Percentiles rank a stretch among this genome's conserved stretches.
These are phyloP conservation scores for Funneliformis mosseae DNA, from an alignment of 192 early-diverging fungal genomes.

Conservation along the genomic window DNA sequence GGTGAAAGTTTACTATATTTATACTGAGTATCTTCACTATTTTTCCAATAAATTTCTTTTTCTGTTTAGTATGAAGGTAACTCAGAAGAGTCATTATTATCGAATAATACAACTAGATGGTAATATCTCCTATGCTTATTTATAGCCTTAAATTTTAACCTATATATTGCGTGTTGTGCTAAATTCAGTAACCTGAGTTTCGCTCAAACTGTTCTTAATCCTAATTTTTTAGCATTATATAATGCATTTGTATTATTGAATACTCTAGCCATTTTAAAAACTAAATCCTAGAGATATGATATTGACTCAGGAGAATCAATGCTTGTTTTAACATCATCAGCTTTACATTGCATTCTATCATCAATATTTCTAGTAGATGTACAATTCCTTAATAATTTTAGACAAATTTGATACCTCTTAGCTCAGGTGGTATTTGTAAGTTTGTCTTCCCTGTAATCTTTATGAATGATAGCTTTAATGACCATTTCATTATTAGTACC, in stretches of 20 bases:
- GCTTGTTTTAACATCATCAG: neutral
- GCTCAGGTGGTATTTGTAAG: too few species aligned
- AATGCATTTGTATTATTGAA: too few species aligned
- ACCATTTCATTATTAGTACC: too few species aligned
- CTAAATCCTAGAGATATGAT: too few species aligned
- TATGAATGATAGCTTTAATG: too few species aligned
- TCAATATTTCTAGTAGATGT: too few species aligned
- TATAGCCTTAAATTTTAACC: slow-evolving; percentile 20
- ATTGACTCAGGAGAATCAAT: neutral
- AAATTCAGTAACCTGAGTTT: slow-evolving; percentile 24
- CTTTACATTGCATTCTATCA: neutral
- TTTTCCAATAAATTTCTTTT: neutral
- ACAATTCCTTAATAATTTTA: too few species aligned
- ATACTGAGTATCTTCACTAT: neutral
- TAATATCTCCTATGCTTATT: neutral
- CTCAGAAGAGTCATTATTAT: neutral
- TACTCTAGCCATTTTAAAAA: too few species aligned
- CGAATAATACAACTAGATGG: neutral
- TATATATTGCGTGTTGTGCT: neutral
- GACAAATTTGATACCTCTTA: too few species aligned
- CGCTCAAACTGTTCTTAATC: neutral
- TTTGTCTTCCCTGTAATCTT: too few species aligned
- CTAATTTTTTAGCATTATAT: too few species aligned
- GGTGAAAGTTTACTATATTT: slow-evolving; percentile 21
- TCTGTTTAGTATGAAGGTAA: slow-evolving; percentile 14